Evolutionary conservation across 129 eudicot species (phyloP).

Genomic region (Scalesia atractyloides): DNA sequence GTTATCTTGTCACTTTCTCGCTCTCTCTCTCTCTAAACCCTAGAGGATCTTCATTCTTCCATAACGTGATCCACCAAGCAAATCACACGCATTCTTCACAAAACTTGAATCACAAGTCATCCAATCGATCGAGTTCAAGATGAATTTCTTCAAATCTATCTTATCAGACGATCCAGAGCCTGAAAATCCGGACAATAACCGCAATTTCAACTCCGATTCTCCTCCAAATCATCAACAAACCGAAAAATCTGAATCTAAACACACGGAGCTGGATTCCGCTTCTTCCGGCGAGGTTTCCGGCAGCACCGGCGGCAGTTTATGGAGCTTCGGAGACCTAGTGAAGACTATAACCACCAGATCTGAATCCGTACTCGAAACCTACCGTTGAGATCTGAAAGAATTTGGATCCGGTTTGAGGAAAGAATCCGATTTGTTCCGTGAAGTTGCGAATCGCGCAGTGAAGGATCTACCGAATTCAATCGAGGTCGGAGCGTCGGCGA

Average conservation of each 20-base stretch:
- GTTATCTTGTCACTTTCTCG: conserved; percentile 20
- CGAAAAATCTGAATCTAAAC: conserved; percentile 4
- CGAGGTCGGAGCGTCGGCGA: conserved; percentile 65
- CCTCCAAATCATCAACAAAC: conserved; percentile 5
- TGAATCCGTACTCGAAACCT: conserved; percentile 70
- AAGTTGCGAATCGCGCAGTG: conserved; percentile 70
- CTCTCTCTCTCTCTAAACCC: neutral
- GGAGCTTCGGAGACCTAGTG: conserved; percentile 81
- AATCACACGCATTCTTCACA: too few relatives aligned
- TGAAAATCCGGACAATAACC: conserved; percentile 18
- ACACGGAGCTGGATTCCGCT: conserved; percentile 16
- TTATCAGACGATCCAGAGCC: conserved; percentile 62
- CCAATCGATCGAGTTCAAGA: conserved; percentile 13
- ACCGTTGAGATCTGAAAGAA: conserved; percentile 75
- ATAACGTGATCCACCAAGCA: too few relatives aligned
- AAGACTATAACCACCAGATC: conserved; percentile 57
- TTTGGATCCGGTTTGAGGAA: conserved; percentile 68
- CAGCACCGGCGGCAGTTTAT: conserved; percentile 17
- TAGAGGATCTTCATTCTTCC: too few relatives aligned
- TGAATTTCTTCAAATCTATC: conserved; percentile 85
- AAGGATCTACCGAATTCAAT: conserved; percentile 72
- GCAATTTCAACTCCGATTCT: conserved; percentile 30
- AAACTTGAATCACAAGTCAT: conserved; percentile 12
- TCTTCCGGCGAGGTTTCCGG: conserved; percentile 17
- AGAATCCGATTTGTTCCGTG: conserved; percentile 67